Conservation (phyloP, 495 filamentous ascomycete species). For the Immersiella caudata region DNA sequence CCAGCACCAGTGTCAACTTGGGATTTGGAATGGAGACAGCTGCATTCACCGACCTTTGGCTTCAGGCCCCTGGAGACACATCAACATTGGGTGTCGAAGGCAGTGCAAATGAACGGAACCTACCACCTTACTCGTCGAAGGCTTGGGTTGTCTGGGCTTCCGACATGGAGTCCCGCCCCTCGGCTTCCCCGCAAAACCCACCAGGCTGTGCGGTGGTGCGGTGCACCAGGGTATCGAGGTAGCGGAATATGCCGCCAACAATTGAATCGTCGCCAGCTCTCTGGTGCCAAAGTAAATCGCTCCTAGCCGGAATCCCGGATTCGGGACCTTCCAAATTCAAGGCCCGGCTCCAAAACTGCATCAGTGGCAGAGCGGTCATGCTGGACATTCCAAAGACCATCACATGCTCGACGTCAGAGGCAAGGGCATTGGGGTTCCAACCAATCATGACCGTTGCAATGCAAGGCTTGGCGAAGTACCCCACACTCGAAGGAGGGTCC, state of each 20-base stretch:
- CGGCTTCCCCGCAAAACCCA: slow-evolving; percentile 10
- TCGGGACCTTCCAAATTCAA: background rate
- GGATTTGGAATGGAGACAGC: no score
- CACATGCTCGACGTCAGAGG: slow-evolving; percentile 27
- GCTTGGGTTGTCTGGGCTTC: background rate
- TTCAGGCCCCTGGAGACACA: no score
- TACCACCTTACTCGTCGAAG: background rate
- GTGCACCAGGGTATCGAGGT: background rate
- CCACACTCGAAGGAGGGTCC: slow-evolving; percentile 22
- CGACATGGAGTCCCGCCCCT: background rate
- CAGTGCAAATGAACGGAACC: no score
- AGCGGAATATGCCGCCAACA: slow-evolving; percentile 11
- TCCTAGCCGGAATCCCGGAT: background rate
- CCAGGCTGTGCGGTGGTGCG: background rate
- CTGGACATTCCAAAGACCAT: slow-evolving; percentile 14
- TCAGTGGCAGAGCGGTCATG: background rate
- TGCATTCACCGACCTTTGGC: no score
- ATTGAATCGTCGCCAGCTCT: background rate
- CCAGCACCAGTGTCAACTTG: no score
- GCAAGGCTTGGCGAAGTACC: slow-evolving; percentile 11
- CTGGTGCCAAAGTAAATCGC: background rate
- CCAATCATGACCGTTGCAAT: slow-evolving; percentile 29
- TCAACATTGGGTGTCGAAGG: no score
- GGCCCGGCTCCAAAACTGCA: background rate
- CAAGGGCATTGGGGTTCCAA: slow-evolving; percentile 2